A percentile compares a stretch with the other conserved stretches of the same genome.
These are phyloP conservation scores for Alternaria triticimaculans DNA, from an alignment of 2,329 filamentous ascomycete species.

Conservation along the genomic window DNA sequence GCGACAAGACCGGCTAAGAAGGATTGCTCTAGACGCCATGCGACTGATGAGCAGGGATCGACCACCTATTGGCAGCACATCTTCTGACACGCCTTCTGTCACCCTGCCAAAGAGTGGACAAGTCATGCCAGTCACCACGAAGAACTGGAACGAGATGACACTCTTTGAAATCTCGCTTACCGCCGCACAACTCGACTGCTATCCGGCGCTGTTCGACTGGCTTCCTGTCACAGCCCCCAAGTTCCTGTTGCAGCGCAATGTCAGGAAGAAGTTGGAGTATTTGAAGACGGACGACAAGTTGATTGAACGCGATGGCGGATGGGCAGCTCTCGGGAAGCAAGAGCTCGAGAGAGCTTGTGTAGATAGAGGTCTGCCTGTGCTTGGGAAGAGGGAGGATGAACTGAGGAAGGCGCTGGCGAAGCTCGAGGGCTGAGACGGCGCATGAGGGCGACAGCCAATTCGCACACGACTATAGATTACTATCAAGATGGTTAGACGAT, in stretches of 20 bases:
- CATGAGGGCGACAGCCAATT: not conserved
- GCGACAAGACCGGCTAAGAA: conserved; percentile 26
- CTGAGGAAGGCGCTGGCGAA: conserved; percentile 30
- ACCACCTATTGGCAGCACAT: not conserved
- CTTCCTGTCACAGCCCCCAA: conserved; percentile 50
- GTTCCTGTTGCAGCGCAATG: conserved; percentile 61
- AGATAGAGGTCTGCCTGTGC: conserved; percentile 54
- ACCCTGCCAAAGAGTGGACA: conserved; percentile 1
- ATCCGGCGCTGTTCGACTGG: conserved; percentile 47
- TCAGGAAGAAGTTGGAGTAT: conserved; percentile 65
- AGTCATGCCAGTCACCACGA: not conserved
- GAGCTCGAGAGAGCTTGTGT: conserved; percentile 75
- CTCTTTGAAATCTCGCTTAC: conserved; percentile 28
- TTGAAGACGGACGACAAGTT: conserved; percentile 74
- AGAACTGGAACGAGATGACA: conserved; percentile 11
- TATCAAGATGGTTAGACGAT: not conserved
- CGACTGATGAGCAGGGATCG: conserved; percentile 22
- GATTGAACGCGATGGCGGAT: conserved; percentile 69
- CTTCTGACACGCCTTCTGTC: not conserved
- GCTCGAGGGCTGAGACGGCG: not conserved
- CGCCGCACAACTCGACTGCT: conserved; percentile 30
- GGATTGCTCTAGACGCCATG: conserved; percentile 24
- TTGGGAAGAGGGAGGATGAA: conserved; percentile 37
- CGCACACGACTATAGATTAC: not conserved
- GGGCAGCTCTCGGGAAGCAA: conserved; percentile 62